phyloP scores from a whole-genome alignment of 148 eudicot genomes.

The Gaultheria prostrata region DNA sequence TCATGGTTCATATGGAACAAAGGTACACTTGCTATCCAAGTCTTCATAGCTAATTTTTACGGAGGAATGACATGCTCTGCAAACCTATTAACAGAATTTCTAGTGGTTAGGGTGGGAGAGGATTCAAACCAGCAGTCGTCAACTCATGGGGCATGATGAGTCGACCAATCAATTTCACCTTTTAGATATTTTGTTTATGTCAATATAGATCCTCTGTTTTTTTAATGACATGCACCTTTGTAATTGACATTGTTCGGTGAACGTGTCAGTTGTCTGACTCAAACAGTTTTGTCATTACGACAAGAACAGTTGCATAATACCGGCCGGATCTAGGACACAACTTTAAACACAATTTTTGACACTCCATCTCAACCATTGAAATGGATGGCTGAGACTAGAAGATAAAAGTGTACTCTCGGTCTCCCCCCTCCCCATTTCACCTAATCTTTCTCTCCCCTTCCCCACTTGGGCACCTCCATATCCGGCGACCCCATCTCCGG shows the following conservation, averaged over 20 bases:
- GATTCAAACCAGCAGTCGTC: not conserved
- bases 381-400: too few species aligned
- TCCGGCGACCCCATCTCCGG: too few species aligned
- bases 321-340: too few species aligned
- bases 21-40: constrained; percentile 40
- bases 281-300: too few species aligned
- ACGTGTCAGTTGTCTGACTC: not conserved
- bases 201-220: not conserved
- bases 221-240: not conserved
- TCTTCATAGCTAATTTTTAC: not conserved
- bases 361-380: too few species aligned
- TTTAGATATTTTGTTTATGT: not conserved
- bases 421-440: too few species aligned
- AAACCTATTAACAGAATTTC: not conserved
- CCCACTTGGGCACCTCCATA: too few species aligned
- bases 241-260: not conserved
- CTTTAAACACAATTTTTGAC: too few species aligned
- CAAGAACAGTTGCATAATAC: too few species aligned
- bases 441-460: too few species aligned
- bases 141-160: constrained; percentile 5
- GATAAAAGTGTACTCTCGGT: too few species aligned
- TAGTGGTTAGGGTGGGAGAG: not conserved
- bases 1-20: constrained; percentile 94
- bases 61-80: not conserved
- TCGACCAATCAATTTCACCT: not conserved